Evolutionary conservation across 192 early-diverging fungal species (phyloP).

Genomic region (Chytriomyces confervae): DNA sequence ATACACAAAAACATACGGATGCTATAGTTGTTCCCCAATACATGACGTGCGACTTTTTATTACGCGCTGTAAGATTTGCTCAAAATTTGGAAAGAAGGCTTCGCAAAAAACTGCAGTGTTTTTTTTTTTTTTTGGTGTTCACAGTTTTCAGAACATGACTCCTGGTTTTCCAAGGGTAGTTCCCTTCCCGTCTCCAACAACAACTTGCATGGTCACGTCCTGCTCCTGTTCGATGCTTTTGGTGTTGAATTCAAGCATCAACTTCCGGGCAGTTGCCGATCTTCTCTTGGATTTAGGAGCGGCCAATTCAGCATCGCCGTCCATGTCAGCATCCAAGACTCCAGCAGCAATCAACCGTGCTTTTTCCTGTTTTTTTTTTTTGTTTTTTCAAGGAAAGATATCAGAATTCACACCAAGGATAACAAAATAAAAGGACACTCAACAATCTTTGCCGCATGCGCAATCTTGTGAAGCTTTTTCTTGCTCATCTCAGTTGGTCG

Average conservation of each 20-base stretch:
- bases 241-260: constrained; percentile 3
- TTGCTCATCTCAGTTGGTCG: neutral
- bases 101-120: too few relatives aligned
- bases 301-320: constrained; percentile 4
- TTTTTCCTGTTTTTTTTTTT: neutral
- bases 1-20: neutral
- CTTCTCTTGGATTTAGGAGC: constrained; percentile 22
- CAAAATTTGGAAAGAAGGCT: neutral
- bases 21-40: neutral
- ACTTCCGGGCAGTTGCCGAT: neutral
- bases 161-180: constrained; percentile 17
- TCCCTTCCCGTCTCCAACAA: constrained; percentile 8
- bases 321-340: constrained; percentile 13
- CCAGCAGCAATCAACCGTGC: neutral
- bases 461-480: constrained; percentile 1
- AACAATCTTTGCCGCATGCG: constrained; percentile 3
- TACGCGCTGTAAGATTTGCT: neutral
- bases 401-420: neutral
- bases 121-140: too few relatives aligned
- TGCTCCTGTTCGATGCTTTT: neutral
- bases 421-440: neutral
- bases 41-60: neutral
- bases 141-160: constrained; percentile 13
- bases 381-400: neutral
- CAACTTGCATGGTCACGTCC: neutral